Base-by-base conservation (phyloP, 2,329 filamentous ascomycete species). In the Fusarium sp. region DNA sequence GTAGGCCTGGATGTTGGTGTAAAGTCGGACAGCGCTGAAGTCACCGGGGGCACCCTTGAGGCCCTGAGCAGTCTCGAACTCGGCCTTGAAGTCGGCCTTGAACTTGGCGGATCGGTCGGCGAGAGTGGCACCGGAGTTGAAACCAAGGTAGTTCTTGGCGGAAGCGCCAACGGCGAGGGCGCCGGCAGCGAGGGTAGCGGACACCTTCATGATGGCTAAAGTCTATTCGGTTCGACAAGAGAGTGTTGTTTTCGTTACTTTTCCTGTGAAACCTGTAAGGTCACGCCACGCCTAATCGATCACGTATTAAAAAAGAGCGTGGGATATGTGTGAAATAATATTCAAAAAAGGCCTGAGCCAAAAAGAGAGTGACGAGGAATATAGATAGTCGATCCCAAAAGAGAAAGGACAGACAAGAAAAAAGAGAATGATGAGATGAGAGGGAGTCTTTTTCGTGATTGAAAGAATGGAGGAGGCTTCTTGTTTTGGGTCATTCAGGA, bases 1-100 rank as follows among this genome's bases (percentile, higher is more conserved):
- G 83, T 90, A 85, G 79, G 87, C 88, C 82, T 90, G 88, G 80
- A 92, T 90, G 85, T 90, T 91, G 81, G 92, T 93, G 86, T 94
- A 93, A 35, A 92, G 85, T 62, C 91, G 89, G 75, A 91, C 87
- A 67, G 88, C 84, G 77, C 86, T 89, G 85, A 91, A 91, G 74
- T 83, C 83, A 68, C 88, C 88, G 11, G 89, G 88, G 29, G 88
- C 75, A 39, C 68, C 70, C 54, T 79, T 74, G 11, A 84, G 81
- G 69, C 73, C 74, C 77, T 83, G 81, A 22, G 82, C 82, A 24
- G 82, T 82, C 76, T 78, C 72, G 81, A 89, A 87, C 83, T 88
- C 86, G 50, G 81, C 80, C 68, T 81, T 76, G 77, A 85, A 88
- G 82, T 88, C 87, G 61, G 81, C 73, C 83, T 87, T 85, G 83